These are phyloP conservation scores for Picea sitchensis DNA, from an alignment of 75 land plant genomes.

Conservation along the genomic window DNA sequence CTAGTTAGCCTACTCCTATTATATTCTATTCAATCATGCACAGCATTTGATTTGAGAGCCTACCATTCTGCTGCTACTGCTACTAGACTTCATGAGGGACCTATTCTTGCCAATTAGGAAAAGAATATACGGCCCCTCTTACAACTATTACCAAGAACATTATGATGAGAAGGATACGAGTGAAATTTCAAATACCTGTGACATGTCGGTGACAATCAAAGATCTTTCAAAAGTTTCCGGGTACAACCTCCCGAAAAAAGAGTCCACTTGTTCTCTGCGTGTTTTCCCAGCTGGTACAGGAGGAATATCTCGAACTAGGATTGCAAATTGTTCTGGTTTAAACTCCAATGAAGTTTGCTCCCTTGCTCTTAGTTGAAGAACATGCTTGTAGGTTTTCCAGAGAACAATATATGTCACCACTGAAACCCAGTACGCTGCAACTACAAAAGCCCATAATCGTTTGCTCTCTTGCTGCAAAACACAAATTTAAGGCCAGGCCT, in stretches of 20 bases:
- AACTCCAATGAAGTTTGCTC: constrained; percentile 39
- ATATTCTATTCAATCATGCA: too few relatives aligned
- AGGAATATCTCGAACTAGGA: constrained; percentile 85
- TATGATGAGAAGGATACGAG: neutral
- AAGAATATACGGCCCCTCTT: neutral
- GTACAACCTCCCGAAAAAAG: constrained; percentile 65
- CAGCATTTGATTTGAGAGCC: neutral
- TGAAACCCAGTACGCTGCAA: constrained; percentile 74
- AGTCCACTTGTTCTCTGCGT: constrained; percentile 72
- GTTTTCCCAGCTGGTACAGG: constrained; percentile 34
- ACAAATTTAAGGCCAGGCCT: neutral
- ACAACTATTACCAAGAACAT: neutral
- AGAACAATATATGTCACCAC: constrained; percentile 49
- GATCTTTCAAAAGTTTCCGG: constrained; percentile 86
- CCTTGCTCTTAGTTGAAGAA: constrained; percentile 51
- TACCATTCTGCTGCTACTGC: too few relatives aligned
- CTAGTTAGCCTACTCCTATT: too few relatives aligned
- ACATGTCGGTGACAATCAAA: constrained; percentile 56
- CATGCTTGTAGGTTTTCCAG: constrained; percentile 82
- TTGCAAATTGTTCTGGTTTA: constrained; percentile 63
- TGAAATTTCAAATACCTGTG: constrained; percentile 37
- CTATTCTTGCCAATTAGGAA: too few relatives aligned
- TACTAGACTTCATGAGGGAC: neutral
- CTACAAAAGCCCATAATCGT: constrained; percentile 73
- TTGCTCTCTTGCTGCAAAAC: constrained; percentile 19